Conservation (phyloP, 78 protist genomes). For the Dictyostelium brefeldianum region DNA sequence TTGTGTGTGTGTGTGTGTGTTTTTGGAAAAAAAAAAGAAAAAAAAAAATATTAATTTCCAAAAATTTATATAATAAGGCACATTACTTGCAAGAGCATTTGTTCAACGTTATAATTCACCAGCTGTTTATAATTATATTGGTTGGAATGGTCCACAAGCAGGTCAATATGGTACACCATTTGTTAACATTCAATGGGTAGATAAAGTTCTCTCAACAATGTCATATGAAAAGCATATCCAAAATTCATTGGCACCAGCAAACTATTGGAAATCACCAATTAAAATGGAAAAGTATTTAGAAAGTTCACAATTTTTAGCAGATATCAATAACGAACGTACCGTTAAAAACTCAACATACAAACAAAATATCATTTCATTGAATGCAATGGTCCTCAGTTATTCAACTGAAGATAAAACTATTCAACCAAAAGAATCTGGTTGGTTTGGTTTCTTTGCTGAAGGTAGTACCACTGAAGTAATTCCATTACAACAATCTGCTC, state of each 20-base stretch:
- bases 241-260: constrained; percentile 10
- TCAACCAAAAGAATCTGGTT: constrained; percentile 73
- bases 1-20: not conserved
- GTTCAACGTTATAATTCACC: constrained; percentile 81
- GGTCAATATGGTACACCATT: constrained; percentile 71
- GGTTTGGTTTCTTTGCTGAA: constrained; percentile 76
- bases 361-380: constrained; percentile 36
- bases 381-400: constrained; percentile 64
- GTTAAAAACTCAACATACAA: constrained; percentile 75
- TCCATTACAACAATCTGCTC: constrained; percentile 52
- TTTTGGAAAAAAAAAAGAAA: not conserved
- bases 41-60: not conserved
- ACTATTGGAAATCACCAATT: constrained; percentile 70
- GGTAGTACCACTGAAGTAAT: constrained; percentile 18
- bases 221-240: constrained; percentile 53
- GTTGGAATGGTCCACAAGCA: constrained; percentile 89
- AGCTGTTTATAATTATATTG: constrained; percentile 80
- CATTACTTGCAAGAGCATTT: constrained; percentile 70
- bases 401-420: constrained; percentile 47
- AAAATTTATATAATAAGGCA: not conserved
- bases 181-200: constrained; percentile 75
- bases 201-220: constrained; percentile 19
- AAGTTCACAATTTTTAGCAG: constrained; percentile 72
- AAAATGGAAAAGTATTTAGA: constrained; percentile 33
- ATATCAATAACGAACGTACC: constrained; percentile 76